Conservation (phyloP, 192 early-diverging fungal species). For the Linnemannia hyalina region DNA sequence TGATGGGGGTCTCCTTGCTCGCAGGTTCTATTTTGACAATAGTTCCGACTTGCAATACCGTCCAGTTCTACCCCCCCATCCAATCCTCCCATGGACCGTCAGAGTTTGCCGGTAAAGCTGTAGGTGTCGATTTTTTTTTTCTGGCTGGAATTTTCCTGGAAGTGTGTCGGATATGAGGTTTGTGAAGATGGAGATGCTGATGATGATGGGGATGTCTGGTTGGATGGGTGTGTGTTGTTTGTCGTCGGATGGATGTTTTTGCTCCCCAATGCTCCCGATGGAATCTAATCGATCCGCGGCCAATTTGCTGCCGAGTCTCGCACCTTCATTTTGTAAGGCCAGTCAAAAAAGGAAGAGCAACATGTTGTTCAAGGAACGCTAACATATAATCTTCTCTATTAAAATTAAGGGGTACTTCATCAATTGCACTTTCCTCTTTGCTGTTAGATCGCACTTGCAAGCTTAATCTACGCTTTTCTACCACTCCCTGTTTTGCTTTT, state of each 20-base stretch:
- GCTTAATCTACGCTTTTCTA: neutral
- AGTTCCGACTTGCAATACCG: constrained; percentile 20
- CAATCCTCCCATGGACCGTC: neutral
- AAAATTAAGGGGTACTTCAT: neutral
- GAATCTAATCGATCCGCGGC: constrained; percentile 14
- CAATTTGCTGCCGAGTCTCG: constrained; percentile 2
- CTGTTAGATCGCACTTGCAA: neutral
- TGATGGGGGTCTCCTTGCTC: neutral
- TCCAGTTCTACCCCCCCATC: neutral
- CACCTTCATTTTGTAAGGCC: constrained; percentile 54
- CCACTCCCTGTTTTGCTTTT: neutral
- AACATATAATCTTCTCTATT: neutral
- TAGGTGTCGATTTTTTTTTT: constrained; percentile 11
- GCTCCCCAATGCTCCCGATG: neutral
- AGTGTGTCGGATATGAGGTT: neutral
- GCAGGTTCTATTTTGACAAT: constrained; percentile 17
- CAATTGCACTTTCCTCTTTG: neutral
- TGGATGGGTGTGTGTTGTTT: constrained; percentile 12
- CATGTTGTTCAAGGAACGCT: neutral
- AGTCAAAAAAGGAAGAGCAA: constrained; percentile 48
- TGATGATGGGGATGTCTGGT: constrained; percentile 15
- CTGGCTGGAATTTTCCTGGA: neutral
- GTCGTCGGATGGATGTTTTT: constrained; percentile 41
- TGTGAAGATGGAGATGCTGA: neutral
- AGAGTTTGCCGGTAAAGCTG: neutral